A percentile compares a stretch with the other conserved stretches of the same genome.
Conservation (phyloP, 2,329 filamentous ascomycete genomes). For the Fusarium pseudoanthophilum region DNA sequence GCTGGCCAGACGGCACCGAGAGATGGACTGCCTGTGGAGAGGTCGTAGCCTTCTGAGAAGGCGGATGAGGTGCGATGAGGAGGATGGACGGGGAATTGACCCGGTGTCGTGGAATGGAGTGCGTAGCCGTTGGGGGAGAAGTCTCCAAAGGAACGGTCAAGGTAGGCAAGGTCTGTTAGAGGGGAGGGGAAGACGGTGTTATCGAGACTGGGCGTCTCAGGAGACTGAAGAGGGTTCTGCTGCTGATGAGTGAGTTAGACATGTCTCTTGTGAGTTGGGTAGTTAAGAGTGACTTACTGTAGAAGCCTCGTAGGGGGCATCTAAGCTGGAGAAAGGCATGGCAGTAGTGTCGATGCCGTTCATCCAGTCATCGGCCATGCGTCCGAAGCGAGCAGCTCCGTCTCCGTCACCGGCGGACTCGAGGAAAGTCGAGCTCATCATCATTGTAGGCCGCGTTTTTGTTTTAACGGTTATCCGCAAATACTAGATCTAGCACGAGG, state of each 20-base stretch:
- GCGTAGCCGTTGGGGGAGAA: slow-evolving; percentile 35
- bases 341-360: slow-evolving; percentile 28
- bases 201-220: slow-evolving; percentile 40
- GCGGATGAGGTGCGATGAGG: slow-evolving; percentile 30
- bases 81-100: slow-evolving; percentile 31
- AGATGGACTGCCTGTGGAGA: slow-evolving; percentile 30
- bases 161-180: slow-evolving; percentile 40
- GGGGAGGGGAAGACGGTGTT: slow-evolving; percentile 41
- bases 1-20: slow-evolving; percentile 36
- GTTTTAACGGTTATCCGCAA: slow-evolving; percentile 38
- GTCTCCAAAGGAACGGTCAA: slow-evolving; percentile 39
- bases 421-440: slow-evolving; percentile 42
- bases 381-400: slow-evolving; percentile 17
- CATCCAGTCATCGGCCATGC: slow-evolving; percentile 36
- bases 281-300: slow-evolving; percentile 25
- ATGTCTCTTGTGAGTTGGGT: not conserved
- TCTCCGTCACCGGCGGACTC: slow-evolving; percentile 34
- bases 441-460: slow-evolving; percentile 28
- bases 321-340: slow-evolving; percentile 38
- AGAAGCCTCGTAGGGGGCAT: slow-evolving; percentile 35
- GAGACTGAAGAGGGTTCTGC: slow-evolving; percentile 38
- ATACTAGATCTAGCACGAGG: slow-evolving; percentile 42
- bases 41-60: slow-evolving; percentile 38
- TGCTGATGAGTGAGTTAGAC: slow-evolving; percentile 4
- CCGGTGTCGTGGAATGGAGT: slow-evolving; percentile 29